Evolutionary conservation across 208 protist genomes (phyloP).

Genomic region (Wallacemonas sp.): DNA sequence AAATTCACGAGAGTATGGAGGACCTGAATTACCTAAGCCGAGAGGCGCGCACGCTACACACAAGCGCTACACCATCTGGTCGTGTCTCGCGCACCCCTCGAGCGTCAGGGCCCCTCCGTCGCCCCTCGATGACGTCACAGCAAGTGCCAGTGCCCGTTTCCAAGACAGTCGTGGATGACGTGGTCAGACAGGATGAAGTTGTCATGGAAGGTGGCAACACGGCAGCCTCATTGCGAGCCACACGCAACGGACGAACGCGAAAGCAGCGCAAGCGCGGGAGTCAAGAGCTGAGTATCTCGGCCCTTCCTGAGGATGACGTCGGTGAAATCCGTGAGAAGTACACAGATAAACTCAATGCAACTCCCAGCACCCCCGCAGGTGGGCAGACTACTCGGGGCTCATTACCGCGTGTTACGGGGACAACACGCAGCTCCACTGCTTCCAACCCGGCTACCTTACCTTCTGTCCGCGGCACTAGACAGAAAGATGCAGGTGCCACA

Average conservation of each 20-base stretch:
- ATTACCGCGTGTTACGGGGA: neutral
- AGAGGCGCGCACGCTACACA: neutral
- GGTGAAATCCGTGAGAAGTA: slow-evolving; percentile 40
- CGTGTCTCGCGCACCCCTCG: neutral
- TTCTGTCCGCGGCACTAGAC: neutral
- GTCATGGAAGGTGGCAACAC: neutral
- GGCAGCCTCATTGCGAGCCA: neutral
- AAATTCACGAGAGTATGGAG: slow-evolving; percentile 13
- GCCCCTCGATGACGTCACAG: neutral
- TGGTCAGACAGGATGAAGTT: neutral
- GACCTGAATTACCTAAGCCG: neutral
- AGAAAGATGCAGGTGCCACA: neutral
- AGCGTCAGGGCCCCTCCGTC: neutral
- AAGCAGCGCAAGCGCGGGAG: slow-evolving; percentile 23
- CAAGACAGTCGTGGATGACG: neutral
- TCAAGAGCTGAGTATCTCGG: slow-evolving; percentile 43
- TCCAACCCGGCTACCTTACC: neutral
- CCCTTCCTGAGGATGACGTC: slow-evolving; percentile 28
- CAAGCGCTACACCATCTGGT: neutral
- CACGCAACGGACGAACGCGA: slow-evolving; percentile 6
- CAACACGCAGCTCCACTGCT: neutral
- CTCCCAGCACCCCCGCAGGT: neutral
- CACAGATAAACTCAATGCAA: slow-evolving; percentile 12
- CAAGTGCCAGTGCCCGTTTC: neutral
- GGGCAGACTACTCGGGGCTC: neutral